Conservation (phyloP, 306 rosid genomes). For the Crotalaria pallida region DNA sequence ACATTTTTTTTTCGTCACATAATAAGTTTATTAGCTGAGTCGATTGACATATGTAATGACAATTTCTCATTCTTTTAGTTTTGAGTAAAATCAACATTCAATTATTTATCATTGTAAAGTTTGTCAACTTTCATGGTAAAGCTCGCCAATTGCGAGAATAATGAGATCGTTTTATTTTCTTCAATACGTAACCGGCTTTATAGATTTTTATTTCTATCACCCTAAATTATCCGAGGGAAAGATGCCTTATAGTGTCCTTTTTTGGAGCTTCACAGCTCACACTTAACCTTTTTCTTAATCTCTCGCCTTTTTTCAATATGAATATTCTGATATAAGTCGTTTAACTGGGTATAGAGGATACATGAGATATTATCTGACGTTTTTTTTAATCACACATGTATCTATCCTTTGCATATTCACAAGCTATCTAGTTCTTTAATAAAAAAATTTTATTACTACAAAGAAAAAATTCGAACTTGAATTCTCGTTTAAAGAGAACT, state of each 20-base stretch:
- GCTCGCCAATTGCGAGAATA: not conserved
- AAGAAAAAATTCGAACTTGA: too few relatives aligned
- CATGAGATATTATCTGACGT: not conserved
- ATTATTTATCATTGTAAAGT: not conserved
- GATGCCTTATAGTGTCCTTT: slow-evolving; percentile 18
- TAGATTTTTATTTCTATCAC: slow-evolving; percentile 5
- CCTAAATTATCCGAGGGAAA: slow-evolving; percentile 12
- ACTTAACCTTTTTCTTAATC: slow-evolving; percentile 7
- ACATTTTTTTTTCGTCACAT: not conserved
- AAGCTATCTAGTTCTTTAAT: too few relatives aligned
- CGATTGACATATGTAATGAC: not conserved
- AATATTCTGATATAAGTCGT: slow-evolving; percentile 9
- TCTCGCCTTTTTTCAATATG: not conserved
- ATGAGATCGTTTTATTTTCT: slow-evolving; percentile 19
- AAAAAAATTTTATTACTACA: too few relatives aligned
- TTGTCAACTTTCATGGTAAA: slow-evolving; percentile 9
- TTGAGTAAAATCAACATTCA: not conserved
- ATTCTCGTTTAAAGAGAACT: too few relatives aligned
- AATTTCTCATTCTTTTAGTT: not conserved
- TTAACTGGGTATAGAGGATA: not conserved
- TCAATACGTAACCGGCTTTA: slow-evolving; percentile 26
- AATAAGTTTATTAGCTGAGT: too few relatives aligned
- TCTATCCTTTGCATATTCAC: too few relatives aligned
- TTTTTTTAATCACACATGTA: too few relatives aligned
- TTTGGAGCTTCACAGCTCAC: slow-evolving; percentile 9